Evolutionary conservation across 192 early-diverging fungal genomes (phyloP), one percentile per base, ranked within the genome.

Genomic region (Coemansia erecta): DNA sequence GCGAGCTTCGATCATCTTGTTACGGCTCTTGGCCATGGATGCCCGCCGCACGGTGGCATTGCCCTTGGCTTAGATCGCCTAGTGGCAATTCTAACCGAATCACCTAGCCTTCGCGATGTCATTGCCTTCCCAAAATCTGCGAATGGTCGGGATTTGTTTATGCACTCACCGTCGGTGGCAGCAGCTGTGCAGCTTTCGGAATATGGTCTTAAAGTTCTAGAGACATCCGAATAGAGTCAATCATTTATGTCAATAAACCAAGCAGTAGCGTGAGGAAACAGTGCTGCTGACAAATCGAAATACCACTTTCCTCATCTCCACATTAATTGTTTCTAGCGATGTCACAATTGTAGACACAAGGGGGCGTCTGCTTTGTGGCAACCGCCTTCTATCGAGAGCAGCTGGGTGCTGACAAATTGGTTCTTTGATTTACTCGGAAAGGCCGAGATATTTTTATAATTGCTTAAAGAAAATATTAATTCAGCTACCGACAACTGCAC

Each of bases 61-160:
- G 92, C 94, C 1, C 67, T 96, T 44, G 84, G 92, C 0, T 88
- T 93, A 53, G 92, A 95, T 58, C 74, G 93, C 18, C 49, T 95
- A 17, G 83, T 95, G 64, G 79, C 88, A 1, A 84, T 93, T 40
- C 60, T 93, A 45, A 89, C 87, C 55, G 80, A 82, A 11, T 83
- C 88, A 0, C 42, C 77, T 0, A 91, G 90, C 19, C 87, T 95
- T 40, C 68, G 92, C 13, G 92, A 96, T 48, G 94, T 96, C 18
- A 94, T 96, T 65, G 94, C 94, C 8, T 96, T 96, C 64, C 94
- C 94, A 9, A 96, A 96, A 58, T 78, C 90, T 4, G 75, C 85
- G 11, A 84, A 83, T 33, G 94, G 92, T 22, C 85, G 85, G 15
- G 94, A 96, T 70, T 70, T 93, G 48, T 88, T 91, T 40, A 90